Evolutionary conservation across 257 asterid species (phyloP).

Genomic region (Scutellaria minor): DNA sequence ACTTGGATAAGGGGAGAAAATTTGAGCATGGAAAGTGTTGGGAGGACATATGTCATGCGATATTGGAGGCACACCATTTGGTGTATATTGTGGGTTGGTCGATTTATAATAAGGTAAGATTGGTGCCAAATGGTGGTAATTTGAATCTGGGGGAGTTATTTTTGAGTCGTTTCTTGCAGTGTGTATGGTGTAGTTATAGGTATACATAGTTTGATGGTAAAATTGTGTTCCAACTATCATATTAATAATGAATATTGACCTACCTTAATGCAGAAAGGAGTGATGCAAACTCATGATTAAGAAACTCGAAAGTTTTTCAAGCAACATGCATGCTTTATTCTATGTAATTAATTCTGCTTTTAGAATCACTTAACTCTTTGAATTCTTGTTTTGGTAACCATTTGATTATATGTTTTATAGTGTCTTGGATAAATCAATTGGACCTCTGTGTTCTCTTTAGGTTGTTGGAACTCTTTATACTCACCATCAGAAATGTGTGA

Average conservation of each 20-base stretch:
- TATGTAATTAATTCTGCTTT: constrained; percentile 30
- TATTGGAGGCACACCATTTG: constrained; percentile 48
- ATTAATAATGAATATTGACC: neutral
- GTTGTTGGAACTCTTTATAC: constrained; percentile 90
- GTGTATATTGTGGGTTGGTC: constrained; percentile 66
- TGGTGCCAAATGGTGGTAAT: constrained; percentile 83
- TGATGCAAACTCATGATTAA: constrained; percentile 96
- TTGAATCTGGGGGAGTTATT: constrained; percentile 74
- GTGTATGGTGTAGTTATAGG: neutral
- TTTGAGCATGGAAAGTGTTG: constrained; percentile 61
- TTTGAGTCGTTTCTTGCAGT: constrained; percentile 21
- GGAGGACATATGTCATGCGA: constrained; percentile 66
- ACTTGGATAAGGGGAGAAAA: neutral
- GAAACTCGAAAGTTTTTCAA: constrained; percentile 91
- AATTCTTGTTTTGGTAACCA: neutral
- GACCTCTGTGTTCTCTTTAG: constrained; percentile 41
- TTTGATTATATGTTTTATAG: constrained; percentile 10
- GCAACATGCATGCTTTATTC: constrained; percentile 84
- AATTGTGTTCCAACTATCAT: neutral
- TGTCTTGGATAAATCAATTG: neutral
- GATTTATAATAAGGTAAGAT: constrained; percentile 52
- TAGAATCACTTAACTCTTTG: neutral
- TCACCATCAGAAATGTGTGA: constrained; percentile 97
- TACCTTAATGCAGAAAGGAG: constrained; percentile 61
- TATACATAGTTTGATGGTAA: constrained; percentile 7